A percentile compares a stretch with the other conserved stretches of the same genome.
Evolutionary conservation across 768 basidiomycete species (phyloP).

Genomic region (Boletus insuetus): DNA sequence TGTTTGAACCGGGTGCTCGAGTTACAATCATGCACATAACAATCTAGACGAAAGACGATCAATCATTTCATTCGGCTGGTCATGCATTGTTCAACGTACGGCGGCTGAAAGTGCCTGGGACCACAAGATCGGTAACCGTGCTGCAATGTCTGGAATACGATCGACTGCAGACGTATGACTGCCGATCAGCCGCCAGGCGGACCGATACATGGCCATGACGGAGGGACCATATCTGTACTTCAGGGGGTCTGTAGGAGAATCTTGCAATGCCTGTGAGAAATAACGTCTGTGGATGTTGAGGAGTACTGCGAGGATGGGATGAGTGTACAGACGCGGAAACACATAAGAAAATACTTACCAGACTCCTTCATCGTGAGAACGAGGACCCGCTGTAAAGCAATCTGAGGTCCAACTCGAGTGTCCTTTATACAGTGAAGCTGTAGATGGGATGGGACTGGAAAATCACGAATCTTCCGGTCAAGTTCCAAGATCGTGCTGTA

Average conservation of each 20-base stretch:
- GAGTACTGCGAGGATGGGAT: slow-evolving; percentile 40
- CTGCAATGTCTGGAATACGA: slow-evolving; percentile 38
- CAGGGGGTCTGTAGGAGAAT: slow-evolving; percentile 53
- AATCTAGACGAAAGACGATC: slow-evolving; percentile 38
- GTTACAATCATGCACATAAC: slow-evolving; percentile 57
- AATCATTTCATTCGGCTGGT: not conserved
- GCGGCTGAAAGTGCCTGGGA: slow-evolving; percentile 63
- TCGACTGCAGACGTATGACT: slow-evolving; percentile 44
- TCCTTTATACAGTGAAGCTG: slow-evolving; percentile 34
- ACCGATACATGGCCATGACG: slow-evolving; percentile 69
- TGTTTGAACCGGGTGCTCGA: slow-evolving; percentile 45
- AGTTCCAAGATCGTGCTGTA: slow-evolving; percentile 55
- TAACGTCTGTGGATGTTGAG: slow-evolving; percentile 66
- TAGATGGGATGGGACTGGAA: slow-evolving; percentile 47
- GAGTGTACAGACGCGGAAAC: not conserved
- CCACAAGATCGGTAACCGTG: slow-evolving; percentile 56
- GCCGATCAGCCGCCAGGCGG: slow-evolving; percentile 63
- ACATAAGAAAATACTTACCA: slow-evolving; percentile 33
- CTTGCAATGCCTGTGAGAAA: slow-evolving; percentile 64
- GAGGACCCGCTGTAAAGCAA: slow-evolving; percentile 42
- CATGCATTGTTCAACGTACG: slow-evolving; percentile 37
- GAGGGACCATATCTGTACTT: slow-evolving; percentile 66
- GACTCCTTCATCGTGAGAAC: slow-evolving; percentile 48
- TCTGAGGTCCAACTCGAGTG: slow-evolving; percentile 15
- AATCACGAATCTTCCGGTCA: slow-evolving; percentile 61